These are phyloP conservation scores for Fomitopsis betulina DNA, from an alignment of 1,284 basidiomycete species.

Conservation along the genomic window DNA sequence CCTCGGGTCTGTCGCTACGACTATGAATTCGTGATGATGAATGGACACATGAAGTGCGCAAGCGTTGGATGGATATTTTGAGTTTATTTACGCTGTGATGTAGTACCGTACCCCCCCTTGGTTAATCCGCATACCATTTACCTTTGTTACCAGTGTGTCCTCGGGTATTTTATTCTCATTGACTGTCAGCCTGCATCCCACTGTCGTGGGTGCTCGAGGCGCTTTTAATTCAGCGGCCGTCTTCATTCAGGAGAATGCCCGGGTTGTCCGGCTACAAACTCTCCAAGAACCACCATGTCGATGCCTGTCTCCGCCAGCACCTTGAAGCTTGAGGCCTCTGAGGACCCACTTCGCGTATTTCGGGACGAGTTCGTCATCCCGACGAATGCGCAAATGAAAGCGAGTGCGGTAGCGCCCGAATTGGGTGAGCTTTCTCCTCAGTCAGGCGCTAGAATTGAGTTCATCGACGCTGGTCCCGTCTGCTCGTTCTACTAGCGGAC, in stretches of 20 bases:
- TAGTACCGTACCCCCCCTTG: background rate
- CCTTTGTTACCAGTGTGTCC: background rate
- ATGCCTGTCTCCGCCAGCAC: constrained; percentile 4
- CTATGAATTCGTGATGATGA: background rate
- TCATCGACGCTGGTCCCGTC: no score
- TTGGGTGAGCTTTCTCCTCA: constrained; percentile 24
- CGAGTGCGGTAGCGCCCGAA: constrained; percentile 36
- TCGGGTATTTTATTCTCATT: background rate
- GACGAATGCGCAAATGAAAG: constrained; percentile 51
- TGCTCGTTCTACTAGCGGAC: constrained; percentile 34
- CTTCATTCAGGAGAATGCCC: background rate
- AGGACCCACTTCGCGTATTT: constrained; percentile 18
- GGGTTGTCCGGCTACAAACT: background rate
- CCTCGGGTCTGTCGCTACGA: no score
- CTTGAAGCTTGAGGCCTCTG: constrained; percentile 16
- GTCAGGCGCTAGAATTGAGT: background rate
- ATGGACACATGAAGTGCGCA: constrained; percentile 6
- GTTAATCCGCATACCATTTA: background rate
- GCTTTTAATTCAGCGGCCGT: no score
- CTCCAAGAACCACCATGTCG: background rate
- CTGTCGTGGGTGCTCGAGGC: background rate
- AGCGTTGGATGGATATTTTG: background rate
- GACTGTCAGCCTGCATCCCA: background rate
- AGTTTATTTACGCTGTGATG: background rate
- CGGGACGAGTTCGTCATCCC: constrained; percentile 61